Evolutionary conservation across 805 yeast genomes (phyloP), one percentile per base, ranked within the genome.

Genomic region (Ogataea nitratoaversa): DNA sequence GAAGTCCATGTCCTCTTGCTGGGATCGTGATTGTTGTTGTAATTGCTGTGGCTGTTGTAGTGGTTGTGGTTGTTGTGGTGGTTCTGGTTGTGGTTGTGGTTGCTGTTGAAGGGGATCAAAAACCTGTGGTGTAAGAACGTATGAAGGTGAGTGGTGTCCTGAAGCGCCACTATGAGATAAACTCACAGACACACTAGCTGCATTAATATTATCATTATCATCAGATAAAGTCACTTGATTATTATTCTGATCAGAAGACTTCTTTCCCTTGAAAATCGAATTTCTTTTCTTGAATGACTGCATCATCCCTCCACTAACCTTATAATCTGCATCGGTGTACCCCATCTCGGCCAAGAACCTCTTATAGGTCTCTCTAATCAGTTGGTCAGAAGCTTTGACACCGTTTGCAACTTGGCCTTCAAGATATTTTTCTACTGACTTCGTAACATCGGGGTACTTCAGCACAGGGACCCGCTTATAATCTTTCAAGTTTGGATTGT

Each of bases 221-320:
- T 22, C 11, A n/a, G n/a, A n/a, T n/a, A n/a, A n/a, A n/a, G n/a
- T n/a, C n/a, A n/a, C n/a, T n/a, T n/a, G n/a, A 30, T 30, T 18
- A n/a, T 5, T 6, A 30, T 30, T 16, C 32, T 5, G 9, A 18
- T 30, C 11, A 30, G 32, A 12, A 28, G 30, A 6, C 25, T 17
- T 22, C 25, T 32, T 42, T 5, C 59, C 59, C 14, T 42, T 45
- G 5, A 28, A 30, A 3, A 61, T 53, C 5, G 42, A 40, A 37
- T 62, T 60, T 34, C 67, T 46, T 36, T 48, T 56, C 39, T 62
- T 62, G 41, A 64, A 63, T 7, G 66, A 51, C 32, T 54, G 54
- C 5, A 64, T 38, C 67, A 63, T 59, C 1, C 68, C 68, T 5
- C 59, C 50, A 19, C 63, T 56, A n/a, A 61, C 33, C 32, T 47